Conservation (phyloP, 2,329 filamentous ascomycete genomes). For the Sporothrix mexicana region DNA sequence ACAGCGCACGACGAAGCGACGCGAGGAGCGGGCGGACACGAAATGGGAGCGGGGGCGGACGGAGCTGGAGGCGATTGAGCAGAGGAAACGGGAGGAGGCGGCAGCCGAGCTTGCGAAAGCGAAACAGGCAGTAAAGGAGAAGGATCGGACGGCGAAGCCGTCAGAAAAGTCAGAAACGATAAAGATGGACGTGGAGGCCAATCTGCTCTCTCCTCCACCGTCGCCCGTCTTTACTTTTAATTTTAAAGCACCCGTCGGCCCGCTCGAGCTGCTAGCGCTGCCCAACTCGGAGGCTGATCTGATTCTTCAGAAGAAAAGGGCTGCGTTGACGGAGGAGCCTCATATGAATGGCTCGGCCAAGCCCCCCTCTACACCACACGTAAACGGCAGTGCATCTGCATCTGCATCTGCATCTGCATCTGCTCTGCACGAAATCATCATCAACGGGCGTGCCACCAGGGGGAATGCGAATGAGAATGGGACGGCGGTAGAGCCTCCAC, state of each 20-base stretch:
- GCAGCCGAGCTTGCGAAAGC: constrained; percentile 24
- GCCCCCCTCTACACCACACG: not conserved
- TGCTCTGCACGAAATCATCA: not conserved
- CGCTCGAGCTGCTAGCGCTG: constrained; percentile 56
- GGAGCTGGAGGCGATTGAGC: constrained; percentile 82
- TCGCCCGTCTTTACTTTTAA: not conserved
- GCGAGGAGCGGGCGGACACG: constrained; percentile 79
- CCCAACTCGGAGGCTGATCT: constrained; percentile 61
- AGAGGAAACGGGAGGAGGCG: constrained; percentile 62
- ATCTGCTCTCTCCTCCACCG: not conserved
- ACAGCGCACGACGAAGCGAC: constrained; percentile 74
- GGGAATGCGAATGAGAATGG: not conserved
- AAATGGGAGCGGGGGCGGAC: constrained; percentile 92
- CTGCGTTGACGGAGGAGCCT: not conserved
- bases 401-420: not conserved
- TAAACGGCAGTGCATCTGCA: constrained; percentile 9
- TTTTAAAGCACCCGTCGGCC: constrained; percentile 51
- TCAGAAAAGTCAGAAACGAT: not conserved
- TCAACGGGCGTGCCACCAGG: constrained; percentile 16
- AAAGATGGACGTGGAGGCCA: not conserved
- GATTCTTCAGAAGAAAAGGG: constrained; percentile 29
- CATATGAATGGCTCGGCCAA: not conserved
- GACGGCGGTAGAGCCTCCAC: not conserved
- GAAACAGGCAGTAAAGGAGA: not conserved
- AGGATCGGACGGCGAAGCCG: not conserved